Percentiles rank a stretch among this genome's conserved stretches.
phyloP scores from a whole-genome alignment of 2,329 filamentous ascomycete genomes.

The Fusarium sp. region DNA sequence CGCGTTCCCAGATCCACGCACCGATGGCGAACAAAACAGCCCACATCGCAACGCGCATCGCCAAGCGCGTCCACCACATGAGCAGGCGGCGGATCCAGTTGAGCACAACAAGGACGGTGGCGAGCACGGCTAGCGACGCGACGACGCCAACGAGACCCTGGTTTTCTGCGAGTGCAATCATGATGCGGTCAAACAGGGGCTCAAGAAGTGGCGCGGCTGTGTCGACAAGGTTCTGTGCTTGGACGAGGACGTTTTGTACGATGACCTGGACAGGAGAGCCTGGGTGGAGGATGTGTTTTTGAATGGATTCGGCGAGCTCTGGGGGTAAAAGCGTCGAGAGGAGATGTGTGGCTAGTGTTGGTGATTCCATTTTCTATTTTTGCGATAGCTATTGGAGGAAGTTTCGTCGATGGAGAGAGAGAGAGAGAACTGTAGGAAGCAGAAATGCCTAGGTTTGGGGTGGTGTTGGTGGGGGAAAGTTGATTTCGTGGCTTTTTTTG shows the following conservation, averaged over 20 bases:
- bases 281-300: conserved; percentile 59
- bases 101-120: conserved; percentile 71
- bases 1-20: conserved; percentile 70
- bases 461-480: conserved; percentile 18
- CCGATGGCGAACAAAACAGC: conserved; percentile 62
- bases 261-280: conserved; percentile 56
- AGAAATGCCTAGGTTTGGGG: neutral
- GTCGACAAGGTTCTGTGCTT: conserved; percentile 44
- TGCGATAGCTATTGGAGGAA: neutral
- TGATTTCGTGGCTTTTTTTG: conserved; percentile 30
- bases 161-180: conserved; percentile 49
- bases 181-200: conserved; percentile 54
- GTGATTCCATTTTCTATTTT: conserved; percentile 44
- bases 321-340: conserved; percentile 56
- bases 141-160: conserved; percentile 47
- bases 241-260: conserved; percentile 47
- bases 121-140: conserved; percentile 48
- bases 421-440: neutral
- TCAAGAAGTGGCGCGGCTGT: conserved; percentile 54
- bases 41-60: conserved; percentile 71
- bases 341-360: conserved; percentile 46
- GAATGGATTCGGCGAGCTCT: conserved; percentile 54
- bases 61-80: conserved; percentile 78
- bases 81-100: conserved; percentile 76
- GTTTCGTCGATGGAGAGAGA: conserved; percentile 5